Conservation (phyloP, 2,329 filamentous ascomycete genomes). For the Domatiomyces catenatus region DNA sequence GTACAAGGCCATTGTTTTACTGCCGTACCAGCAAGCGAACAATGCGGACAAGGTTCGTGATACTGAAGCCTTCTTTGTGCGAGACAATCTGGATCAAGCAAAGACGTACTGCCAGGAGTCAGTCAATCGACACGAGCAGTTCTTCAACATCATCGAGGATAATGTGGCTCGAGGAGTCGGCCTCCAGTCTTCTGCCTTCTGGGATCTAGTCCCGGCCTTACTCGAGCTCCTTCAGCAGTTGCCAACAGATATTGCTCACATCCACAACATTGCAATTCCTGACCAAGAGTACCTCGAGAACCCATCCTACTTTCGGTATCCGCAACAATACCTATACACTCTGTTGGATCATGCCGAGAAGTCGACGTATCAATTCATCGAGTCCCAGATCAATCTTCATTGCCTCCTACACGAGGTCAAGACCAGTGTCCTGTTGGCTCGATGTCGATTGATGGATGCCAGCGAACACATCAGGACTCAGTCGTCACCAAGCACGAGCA, state of each 20-base stretch:
- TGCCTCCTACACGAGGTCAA: constrained; percentile 85
- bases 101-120: constrained; percentile 56
- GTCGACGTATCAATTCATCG: constrained; percentile 91
- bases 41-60: constrained; percentile 66
- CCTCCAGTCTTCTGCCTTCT: constrained; percentile 83
- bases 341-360: constrained; percentile 77
- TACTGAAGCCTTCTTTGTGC: constrained; percentile 66
- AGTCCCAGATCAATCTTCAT: constrained; percentile 78
- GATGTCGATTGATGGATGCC: constrained; percentile 50
- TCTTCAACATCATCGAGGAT: constrained; percentile 63
- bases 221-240: constrained; percentile 57
- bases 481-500: constrained; percentile 16
- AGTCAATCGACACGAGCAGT: constrained; percentile 57
- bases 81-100: constrained; percentile 60
- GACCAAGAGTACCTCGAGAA: constrained; percentile 70
- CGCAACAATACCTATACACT: constrained; percentile 79
- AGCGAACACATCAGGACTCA: constrained; percentile 33
- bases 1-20: constrained; percentile 69
- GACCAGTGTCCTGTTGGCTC: constrained; percentile 57
- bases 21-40: constrained; percentile 58
- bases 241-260: constrained; percentile 2
- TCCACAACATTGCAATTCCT: constrained; percentile 54
- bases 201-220: constrained; percentile 86
- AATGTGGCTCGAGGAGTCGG: constrained; percentile 82
- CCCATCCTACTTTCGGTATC: constrained; percentile 61